phyloP scores from a whole-genome alignment of 2,329 filamentous ascomycete genomes.

The Colletotrichum filicis region DNA sequence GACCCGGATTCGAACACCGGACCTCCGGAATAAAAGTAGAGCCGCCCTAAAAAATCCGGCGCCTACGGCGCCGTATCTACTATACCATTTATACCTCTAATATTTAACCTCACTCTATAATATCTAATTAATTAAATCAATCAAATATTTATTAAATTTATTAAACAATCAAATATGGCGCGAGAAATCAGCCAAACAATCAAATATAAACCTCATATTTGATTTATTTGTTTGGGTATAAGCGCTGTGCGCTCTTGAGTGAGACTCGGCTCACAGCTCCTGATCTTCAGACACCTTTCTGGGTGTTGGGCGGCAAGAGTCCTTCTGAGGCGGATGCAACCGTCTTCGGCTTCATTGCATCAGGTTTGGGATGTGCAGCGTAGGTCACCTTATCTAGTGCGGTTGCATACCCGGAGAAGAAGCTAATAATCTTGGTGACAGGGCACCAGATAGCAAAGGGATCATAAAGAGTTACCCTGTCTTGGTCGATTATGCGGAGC shows the following conservation, averaged over 20 bases:
- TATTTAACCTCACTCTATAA: no score
- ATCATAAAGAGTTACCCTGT: not conserved
- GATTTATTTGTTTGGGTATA: no score
- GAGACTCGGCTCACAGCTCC: constrained; percentile 42
- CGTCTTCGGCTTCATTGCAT: constrained; percentile 67
- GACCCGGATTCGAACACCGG: no score
- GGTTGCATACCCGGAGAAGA: not conserved
- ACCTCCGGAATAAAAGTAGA: no score
- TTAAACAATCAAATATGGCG: no score
- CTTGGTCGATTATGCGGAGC: not conserved
- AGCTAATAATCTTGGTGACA: not conserved
- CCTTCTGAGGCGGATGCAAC: constrained; percentile 68
- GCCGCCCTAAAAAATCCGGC: no score
- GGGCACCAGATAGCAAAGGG: not conserved
- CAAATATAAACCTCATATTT: no score
- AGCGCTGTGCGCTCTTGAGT: constrained; percentile 53
- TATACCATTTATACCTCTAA: no score
- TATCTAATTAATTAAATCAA: no score
- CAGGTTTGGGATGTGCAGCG: constrained; percentile 63
- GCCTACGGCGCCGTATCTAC: no score
- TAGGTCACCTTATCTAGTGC: constrained; percentile 49
- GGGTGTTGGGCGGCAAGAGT: constrained; percentile 62
- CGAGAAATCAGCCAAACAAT: no score
- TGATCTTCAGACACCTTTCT: constrained; percentile 56
- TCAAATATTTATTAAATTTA: no score